Conservation (phyloP, 495 filamentous ascomycete genomes). For the Hypoxylon trugodes region DNA sequence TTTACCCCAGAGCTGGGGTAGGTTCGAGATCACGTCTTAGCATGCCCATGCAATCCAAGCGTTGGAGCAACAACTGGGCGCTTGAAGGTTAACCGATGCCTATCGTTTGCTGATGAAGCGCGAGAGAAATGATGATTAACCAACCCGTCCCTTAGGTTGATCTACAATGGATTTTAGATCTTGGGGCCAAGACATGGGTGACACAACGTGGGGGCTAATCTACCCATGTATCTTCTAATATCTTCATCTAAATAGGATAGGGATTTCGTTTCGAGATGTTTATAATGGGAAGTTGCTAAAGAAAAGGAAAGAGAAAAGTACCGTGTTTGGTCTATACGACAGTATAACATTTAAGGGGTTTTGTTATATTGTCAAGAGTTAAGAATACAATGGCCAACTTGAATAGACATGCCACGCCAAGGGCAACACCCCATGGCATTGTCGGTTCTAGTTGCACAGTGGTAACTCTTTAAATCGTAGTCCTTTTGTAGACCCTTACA, state of each 20-base stretch:
- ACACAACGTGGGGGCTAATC: conserved; percentile 31
- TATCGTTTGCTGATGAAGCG: conserved; percentile 22
- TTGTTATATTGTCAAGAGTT: not conserved
- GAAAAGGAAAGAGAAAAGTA: conserved; percentile 1
- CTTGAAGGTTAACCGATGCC: conserved; percentile 8
- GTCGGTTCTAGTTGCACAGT: not conserved
- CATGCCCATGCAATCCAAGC: not conserved
- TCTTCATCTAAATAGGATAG: conserved; percentile 6
- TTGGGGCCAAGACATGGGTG: conserved; percentile 27
- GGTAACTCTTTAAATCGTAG: no score
- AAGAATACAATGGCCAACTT: not conserved
- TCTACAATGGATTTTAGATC: conserved; percentile 33
- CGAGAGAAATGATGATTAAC: conserved; percentile 30
- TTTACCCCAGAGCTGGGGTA: conserved; percentile 19
- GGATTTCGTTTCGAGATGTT: not conserved
- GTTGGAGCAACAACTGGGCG: conserved; percentile 4
- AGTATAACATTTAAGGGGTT: not conserved
- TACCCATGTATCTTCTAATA: conserved; percentile 19
- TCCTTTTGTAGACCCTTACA: no score
- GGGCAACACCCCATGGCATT: not conserved
- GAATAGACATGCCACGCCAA: not conserved
- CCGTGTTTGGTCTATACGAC: not conserved
- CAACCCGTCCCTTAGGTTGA: conserved; percentile 27
- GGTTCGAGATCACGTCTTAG: conserved; percentile 14
- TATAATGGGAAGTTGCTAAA: not conserved